These are phyloP conservation scores for Neoscytalidium dimidiatum DNA, from an alignment of 2,329 filamentous ascomycete species.

Conservation along the genomic window DNA sequence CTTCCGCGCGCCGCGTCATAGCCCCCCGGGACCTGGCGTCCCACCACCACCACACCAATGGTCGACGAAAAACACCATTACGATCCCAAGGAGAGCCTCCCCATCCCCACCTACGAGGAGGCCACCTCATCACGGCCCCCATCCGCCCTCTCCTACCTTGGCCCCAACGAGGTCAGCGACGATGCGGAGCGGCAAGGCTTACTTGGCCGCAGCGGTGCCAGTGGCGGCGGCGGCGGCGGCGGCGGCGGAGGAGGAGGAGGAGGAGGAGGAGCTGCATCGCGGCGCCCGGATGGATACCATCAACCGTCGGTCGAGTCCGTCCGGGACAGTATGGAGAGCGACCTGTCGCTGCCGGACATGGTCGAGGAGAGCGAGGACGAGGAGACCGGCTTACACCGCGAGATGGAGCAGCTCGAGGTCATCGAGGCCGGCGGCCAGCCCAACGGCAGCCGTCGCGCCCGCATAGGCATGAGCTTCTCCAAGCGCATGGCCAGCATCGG, in stretches of 20 bases:
- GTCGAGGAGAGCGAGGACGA: slow-evolving; percentile 54
- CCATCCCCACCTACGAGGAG: slow-evolving; percentile 84
- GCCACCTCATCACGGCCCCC: slow-evolving; percentile 63
- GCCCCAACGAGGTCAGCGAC: slow-evolving; percentile 63
- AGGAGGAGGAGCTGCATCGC: slow-evolving; percentile 25
- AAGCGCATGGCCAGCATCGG: slow-evolving; percentile 60
- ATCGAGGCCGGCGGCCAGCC: slow-evolving; percentile 37
- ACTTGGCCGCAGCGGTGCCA: slow-evolving; percentile 46
- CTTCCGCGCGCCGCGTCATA: slow-evolving; percentile 15
- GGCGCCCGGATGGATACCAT: slow-evolving; percentile 48
- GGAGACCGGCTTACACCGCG: slow-evolving; percentile 64
- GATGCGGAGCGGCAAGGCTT: slow-evolving; percentile 79
- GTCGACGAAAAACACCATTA: slow-evolving; percentile 43
- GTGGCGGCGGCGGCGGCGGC: too few species aligned
- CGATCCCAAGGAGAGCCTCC: slow-evolving; percentile 55
- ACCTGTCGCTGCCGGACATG: slow-evolving; percentile 54
- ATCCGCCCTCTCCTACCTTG: slow-evolving; percentile 48
- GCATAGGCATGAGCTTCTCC: slow-evolving; percentile 50
- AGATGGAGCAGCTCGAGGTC: slow-evolving; percentile 72
- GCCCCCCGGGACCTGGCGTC: slow-evolving; percentile 23
- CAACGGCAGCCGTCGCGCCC: slow-evolving; percentile 26
- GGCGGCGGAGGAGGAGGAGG: not conserved
- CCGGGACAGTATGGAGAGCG: slow-evolving; percentile 60
- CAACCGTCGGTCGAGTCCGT: slow-evolving; percentile 82
- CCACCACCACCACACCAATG: slow-evolving; percentile 30